Evolutionary conservation across 116 monocot genomes (phyloP).

Genomic region (Iris pallida): DNA sequence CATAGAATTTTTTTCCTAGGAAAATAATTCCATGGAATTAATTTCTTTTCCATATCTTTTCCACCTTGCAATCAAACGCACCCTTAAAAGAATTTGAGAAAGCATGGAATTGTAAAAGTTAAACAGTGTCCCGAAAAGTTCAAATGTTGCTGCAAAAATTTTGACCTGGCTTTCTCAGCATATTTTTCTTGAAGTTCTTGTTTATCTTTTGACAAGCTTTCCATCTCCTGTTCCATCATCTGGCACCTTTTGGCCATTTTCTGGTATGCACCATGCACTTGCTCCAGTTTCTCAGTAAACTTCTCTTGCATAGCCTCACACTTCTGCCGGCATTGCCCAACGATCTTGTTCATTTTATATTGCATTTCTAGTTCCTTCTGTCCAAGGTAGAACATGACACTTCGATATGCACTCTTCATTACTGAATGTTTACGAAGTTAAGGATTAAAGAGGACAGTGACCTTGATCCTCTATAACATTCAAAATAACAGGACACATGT

Average conservation of each 20-base stretch:
- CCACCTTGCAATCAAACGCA: too few species aligned
- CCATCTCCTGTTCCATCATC: constrained; percentile 84
- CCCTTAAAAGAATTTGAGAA: too few species aligned
- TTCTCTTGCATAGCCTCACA: constrained; percentile 92
- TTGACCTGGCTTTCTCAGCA: constrained; percentile 83
- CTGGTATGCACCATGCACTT: constrained; percentile 79
- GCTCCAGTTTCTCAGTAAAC: constrained; percentile 79
- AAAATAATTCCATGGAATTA: too few species aligned
- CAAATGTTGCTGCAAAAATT: not conserved
- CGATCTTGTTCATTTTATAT: constrained; percentile 82
- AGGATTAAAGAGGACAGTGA: not conserved
- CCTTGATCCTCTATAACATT: too few species aligned
- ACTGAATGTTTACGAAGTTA: constrained; percentile 30
- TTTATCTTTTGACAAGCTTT: constrained; percentile 71
- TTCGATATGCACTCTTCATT: constrained; percentile 84
- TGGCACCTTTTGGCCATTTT: constrained; percentile 87
- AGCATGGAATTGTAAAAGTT: too few species aligned
- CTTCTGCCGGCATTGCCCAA: constrained; percentile 86
- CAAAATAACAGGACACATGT: too few species aligned
- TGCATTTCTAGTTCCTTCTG: constrained; percentile 97
- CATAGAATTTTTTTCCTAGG: too few species aligned
- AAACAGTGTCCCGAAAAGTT: too few species aligned
- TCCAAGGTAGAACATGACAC: constrained; percentile 92
- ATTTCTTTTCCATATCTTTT: too few species aligned
- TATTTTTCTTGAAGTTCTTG: constrained; percentile 96